phyloP scores from a whole-genome alignment of 2,329 filamentous ascomycete genomes.

The Fusarium guadeloupense region DNA sequence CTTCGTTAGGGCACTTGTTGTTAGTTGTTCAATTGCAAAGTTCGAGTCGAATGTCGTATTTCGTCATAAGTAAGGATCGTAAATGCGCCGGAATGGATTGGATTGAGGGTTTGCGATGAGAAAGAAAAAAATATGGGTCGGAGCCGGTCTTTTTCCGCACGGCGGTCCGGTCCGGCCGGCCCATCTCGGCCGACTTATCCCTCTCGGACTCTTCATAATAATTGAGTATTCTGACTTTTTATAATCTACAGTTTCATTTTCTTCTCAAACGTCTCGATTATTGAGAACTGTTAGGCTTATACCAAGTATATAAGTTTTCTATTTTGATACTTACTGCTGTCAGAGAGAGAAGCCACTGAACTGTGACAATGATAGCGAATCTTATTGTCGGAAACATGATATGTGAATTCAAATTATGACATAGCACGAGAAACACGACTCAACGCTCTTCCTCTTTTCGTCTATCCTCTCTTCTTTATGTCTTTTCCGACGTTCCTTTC shows the following conservation, averaged over 20 bases:
- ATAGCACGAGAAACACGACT: too few relatives aligned
- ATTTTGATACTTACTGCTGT: too few relatives aligned
- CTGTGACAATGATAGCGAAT: too few relatives aligned
- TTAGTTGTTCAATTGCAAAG: slow-evolving; percentile 2
- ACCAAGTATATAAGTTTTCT: too few relatives aligned
- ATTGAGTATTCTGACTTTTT: background rate
- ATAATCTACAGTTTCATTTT: background rate
- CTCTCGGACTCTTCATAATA: background rate
- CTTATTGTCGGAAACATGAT: too few relatives aligned
- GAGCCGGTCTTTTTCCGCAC: slow-evolving; percentile 36
- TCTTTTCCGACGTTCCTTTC: background rate
- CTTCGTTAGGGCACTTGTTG: background rate
- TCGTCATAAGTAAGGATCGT: too few relatives aligned
- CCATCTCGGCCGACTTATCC: slow-evolving; percentile 10
- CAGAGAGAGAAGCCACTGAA: too few relatives aligned
- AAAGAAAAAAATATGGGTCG: slow-evolving; percentile 34
- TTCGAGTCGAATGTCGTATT: slow-evolving; percentile 29
- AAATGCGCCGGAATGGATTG: slow-evolving; percentile 39
- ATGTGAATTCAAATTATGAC: too few relatives aligned
- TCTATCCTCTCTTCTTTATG: background rate
- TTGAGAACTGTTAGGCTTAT: too few relatives aligned
- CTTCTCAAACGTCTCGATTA: too few relatives aligned
- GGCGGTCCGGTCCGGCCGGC: background rate
- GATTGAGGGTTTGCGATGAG: slow-evolving; percentile 15
- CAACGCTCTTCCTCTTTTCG: too few relatives aligned